A percentile compares a stretch with the other conserved stretches of the same genome.
Evolutionary conservation across 2,329 filamentous ascomycete genomes (phyloP).

Genomic region (Coniochaeta sp.): DNA sequence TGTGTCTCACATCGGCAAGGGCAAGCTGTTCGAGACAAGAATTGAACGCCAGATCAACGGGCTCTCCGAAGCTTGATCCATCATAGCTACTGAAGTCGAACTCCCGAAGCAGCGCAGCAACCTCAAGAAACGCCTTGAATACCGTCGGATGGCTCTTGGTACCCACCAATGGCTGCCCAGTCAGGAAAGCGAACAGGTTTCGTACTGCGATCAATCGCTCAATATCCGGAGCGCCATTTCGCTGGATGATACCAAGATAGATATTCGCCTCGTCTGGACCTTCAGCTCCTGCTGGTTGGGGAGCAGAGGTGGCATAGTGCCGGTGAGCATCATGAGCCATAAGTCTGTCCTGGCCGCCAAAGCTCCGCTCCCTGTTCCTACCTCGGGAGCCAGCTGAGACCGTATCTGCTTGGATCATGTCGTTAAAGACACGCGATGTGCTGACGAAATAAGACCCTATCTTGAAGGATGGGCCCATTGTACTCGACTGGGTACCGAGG

Average conservation of each 20-base stretch:
- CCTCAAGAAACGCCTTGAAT: slow-evolving; percentile 47
- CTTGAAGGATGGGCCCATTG: slow-evolving; percentile 52
- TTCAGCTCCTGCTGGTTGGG: slow-evolving; percentile 29
- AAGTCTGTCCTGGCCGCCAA: slow-evolving; percentile 38
- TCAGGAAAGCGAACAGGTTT: slow-evolving; percentile 61
- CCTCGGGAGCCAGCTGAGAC: slow-evolving; percentile 22
- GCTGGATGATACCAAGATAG: slow-evolving; percentile 34
- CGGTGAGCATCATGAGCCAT: slow-evolving; percentile 40
- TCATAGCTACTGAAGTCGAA: slow-evolving; percentile 52
- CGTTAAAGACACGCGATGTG: slow-evolving; percentile 46
- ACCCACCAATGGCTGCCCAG: slow-evolving; percentile 54
- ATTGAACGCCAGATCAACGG: slow-evolving; percentile 58
- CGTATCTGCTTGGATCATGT: slow-evolving; percentile 41
- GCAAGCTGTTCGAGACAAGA: slow-evolving; percentile 71
- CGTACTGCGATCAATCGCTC: slow-evolving; percentile 52
- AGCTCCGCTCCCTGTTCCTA: slow-evolving; percentile 34
- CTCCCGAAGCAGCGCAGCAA: slow-evolving; percentile 45
- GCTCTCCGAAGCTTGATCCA: slow-evolving; percentile 51
- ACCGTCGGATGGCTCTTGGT: slow-evolving; percentile 44
- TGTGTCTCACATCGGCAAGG: slow-evolving; percentile 72
- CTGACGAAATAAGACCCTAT: slow-evolving; percentile 46
- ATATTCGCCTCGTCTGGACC: slow-evolving; percentile 37
- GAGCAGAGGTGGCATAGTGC: slow-evolving; percentile 25
- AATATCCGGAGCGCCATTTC: slow-evolving; percentile 38
- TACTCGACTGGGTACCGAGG: slow-evolving; percentile 43